Conservation (phyloP, 1,139 yeast species). For the Taphrina pruni region DNA sequence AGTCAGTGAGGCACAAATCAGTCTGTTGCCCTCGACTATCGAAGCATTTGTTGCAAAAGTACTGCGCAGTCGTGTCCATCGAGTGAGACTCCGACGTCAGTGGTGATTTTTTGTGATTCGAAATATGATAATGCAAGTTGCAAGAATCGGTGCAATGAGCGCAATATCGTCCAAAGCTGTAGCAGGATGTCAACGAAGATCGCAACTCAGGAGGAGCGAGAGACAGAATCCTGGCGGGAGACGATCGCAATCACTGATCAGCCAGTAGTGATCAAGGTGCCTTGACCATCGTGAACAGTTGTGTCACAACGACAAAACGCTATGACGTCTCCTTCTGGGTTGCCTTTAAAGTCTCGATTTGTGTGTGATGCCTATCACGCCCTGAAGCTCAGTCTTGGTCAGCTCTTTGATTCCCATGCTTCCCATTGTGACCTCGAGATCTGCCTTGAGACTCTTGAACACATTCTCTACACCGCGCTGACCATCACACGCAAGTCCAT, state of each 20-base stretch:
- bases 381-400: slow-evolving; percentile 26
- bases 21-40: neutral
- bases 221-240: too few relatives aligned
- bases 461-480: slow-evolving; percentile 73
- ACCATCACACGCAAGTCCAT: slow-evolving; percentile 76
- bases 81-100: neutral
- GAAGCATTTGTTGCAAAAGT: slow-evolving; percentile 26
- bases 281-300: neutral
- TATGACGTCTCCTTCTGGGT: too few relatives aligned
- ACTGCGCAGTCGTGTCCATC: neutral
- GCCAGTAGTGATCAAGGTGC: too few relatives aligned
- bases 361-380: slow-evolving; percentile 12
- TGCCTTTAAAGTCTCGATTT: neutral
- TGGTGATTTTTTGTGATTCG: too few relatives aligned
- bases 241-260: too few relatives aligned
- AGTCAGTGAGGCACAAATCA: slow-evolving; percentile 8
- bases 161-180: too few relatives aligned
- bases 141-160: too few relatives aligned
- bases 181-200: too few relatives aligned
- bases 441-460: slow-evolving; percentile 45
- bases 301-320: neutral
- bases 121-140: too few relatives aligned
- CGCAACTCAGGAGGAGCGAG: too few relatives aligned
- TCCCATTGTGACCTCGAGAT: slow-evolving; percentile 46
- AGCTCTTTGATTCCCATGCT: slow-evolving; percentile 43